Evolutionary conservation across 305 asterid species (phyloP).

Genomic region (Plantago coronopus): DNA sequence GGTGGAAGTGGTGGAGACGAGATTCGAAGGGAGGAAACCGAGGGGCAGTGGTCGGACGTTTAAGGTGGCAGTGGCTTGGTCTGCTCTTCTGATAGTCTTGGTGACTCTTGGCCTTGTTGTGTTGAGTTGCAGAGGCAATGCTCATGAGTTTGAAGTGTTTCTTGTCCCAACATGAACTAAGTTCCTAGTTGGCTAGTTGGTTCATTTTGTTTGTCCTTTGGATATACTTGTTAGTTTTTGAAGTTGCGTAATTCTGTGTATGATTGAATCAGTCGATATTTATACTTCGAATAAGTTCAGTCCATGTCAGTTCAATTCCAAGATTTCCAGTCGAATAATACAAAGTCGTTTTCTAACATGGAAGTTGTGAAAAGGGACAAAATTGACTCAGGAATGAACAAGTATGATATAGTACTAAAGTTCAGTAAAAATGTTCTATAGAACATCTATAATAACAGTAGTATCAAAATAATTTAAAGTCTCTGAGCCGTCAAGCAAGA

Average conservation of each 20-base stretch:
- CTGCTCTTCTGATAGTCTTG: conserved; percentile 24
- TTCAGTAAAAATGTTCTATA: conserved; percentile 7
- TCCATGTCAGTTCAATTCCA: no score
- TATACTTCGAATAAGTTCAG: no score
- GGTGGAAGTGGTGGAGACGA: conserved; percentile 12
- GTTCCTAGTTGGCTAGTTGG: no score
- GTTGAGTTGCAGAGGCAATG: conserved; percentile 26
- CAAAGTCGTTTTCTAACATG: no score
- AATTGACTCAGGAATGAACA: no score
- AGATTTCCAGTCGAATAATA: no score
- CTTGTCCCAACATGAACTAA: conserved; percentile 34
- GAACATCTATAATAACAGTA: conserved; percentile 13
- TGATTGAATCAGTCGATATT: no score
- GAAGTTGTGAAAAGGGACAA: no score
- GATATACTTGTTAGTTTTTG: no score
- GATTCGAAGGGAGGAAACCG: not conserved
- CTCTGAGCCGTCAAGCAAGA: conserved; percentile 28
- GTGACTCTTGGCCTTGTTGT: conserved; percentile 24
- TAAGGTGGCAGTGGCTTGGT: conserved; percentile 29
- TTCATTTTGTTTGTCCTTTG: not conserved
- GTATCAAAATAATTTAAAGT: conserved; percentile 23
- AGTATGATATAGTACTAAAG: no score
- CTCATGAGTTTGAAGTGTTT: conserved; percentile 20
- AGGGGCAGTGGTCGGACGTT: not conserved
- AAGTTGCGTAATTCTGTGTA: no score